phyloP scores from a whole-genome alignment of 768 basidiomycete species.

The Strobilomyces echinocephalus region DNA sequence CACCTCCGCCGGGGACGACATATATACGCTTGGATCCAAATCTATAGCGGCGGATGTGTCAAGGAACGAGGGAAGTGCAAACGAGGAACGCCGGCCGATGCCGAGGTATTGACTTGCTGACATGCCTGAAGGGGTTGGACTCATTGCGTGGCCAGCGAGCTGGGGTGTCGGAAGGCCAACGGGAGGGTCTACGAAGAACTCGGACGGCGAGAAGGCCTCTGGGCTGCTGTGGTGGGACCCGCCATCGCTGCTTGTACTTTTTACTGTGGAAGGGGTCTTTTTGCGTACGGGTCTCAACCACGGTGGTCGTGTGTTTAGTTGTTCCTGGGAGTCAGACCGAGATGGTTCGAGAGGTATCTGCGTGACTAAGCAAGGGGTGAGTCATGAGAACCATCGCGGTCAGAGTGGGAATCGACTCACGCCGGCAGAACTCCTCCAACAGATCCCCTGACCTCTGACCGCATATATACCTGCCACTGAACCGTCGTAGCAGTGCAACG shows the following conservation, averaged over 20 bases:
- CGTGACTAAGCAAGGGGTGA: constrained; percentile 47
- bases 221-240: constrained; percentile 51
- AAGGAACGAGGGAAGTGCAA: constrained; percentile 25
- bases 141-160: constrained; percentile 17
- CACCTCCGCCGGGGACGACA: constrained; percentile 53
- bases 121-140: constrained; percentile 13
- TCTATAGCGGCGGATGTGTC: constrained; percentile 36
- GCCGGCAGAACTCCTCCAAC: constrained; percentile 91
- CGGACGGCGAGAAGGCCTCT: constrained; percentile 60
- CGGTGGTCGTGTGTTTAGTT: constrained; percentile 56
- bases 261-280: constrained; percentile 51
- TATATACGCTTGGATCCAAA: constrained; percentile 48
- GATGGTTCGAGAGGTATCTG: constrained; percentile 80
- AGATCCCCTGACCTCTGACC: constrained; percentile 87
- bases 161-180: constrained; percentile 24
- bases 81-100: constrained; percentile 20
- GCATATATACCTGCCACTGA: constrained; percentile 90
- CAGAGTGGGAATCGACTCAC: constrained; percentile 37
- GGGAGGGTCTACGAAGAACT: constrained; percentile 54
- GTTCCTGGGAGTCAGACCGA: constrained; percentile 46
- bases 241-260: constrained; percentile 42
- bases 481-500: no score
- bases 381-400: constrained; percentile 3
- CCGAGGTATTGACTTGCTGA: constrained; percentile 23
- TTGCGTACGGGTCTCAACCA: constrained; percentile 90